Percentiles rank a stretch among this genome's conserved stretches.
phyloP scores from a whole-genome alignment of 2,329 filamentous ascomycete genomes.

The Polychaeton citri region DNA sequence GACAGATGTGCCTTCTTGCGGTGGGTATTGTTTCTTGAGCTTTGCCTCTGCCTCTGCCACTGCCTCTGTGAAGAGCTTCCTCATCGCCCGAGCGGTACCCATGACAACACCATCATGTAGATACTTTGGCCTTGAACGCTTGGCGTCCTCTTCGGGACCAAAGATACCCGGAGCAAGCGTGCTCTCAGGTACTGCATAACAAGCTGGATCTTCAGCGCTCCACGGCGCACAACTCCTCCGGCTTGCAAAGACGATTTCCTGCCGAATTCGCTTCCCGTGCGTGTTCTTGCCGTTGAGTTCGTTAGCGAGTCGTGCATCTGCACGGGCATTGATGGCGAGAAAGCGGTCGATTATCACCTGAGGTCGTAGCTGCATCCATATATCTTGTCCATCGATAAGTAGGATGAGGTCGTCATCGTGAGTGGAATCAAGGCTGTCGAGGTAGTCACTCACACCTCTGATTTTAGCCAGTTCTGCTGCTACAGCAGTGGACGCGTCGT shows the following conservation, averaged over 20 bases:
- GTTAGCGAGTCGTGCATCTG: constrained; percentile 34
- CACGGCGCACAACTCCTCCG: constrained; percentile 40
- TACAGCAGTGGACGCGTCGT: constrained; percentile 3
- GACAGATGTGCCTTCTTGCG: too few species aligned
- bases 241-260: constrained; percentile 43
- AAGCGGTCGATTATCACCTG: constrained; percentile 50
- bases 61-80: constrained; percentile 18
- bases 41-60: constrained; percentile 14
- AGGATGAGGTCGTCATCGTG: constrained; percentile 43
- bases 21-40: constrained; percentile 26
- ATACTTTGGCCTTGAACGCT: constrained; percentile 34
- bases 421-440: constrained; percentile 4
- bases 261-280: constrained; percentile 15
- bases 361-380: constrained; percentile 52
- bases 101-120: constrained; percentile 13
- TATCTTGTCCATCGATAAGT: constrained; percentile 50
- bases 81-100: constrained; percentile 14
- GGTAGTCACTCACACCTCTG: constrained; percentile 12
- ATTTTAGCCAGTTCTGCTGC: constrained; percentile 14
- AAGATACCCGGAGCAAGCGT: constrained; percentile 36
- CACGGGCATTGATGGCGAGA: constrained; percentile 32
- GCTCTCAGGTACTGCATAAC: constrained; percentile 39
- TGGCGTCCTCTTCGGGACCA: constrained; percentile 33
- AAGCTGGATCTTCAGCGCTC: constrained; percentile 32
- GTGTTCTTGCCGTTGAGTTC: constrained; percentile 23